A percentile compares a stretch with the other conserved stretches of the same genome.
Evolutionary conservation across 768 basidiomycete genomes (phyloP).

Genomic region (Cystobasidium onofrii): DNA sequence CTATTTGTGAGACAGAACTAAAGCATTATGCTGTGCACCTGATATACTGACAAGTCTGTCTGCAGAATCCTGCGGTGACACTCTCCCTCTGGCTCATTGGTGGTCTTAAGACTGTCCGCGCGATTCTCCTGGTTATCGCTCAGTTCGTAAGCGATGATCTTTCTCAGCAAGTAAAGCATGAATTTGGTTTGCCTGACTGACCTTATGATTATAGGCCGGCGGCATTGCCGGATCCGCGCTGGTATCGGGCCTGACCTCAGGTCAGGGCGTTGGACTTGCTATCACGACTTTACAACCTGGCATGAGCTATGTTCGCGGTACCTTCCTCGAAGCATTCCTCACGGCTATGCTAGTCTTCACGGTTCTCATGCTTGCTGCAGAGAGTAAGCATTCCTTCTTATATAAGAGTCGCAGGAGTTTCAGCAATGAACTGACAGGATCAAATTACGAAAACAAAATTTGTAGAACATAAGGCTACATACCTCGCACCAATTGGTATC

Average conservation of each 20-base stretch:
- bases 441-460: neutral
- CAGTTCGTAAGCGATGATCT: conserved; percentile 33
- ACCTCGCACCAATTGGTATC: conserved; percentile 49
- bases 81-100: conserved; percentile 36
- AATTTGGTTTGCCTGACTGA: no score
- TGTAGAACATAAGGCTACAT: conserved; percentile 47
- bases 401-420: no score
- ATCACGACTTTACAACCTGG: conserved; percentile 32
- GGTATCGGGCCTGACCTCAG: conserved; percentile 32
- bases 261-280: conserved; percentile 21
- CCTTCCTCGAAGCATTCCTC: conserved; percentile 40
- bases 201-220: no score
- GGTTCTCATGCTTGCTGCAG: conserved; percentile 38
- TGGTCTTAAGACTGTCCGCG: conserved; percentile 33
- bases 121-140: conserved; percentile 33
- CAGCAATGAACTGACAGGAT: no score
- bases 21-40: neutral
- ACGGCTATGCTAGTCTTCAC: conserved; percentile 33
- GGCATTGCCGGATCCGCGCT: conserved; percentile 35
- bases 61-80: conserved; percentile 33
- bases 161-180: no score
- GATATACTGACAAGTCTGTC: no score
- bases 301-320: conserved; percentile 29
- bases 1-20: conserved; percentile 1
- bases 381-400: conserved; percentile 23